Base-by-base conservation (phyloP, 1,284 basidiomycete species). In the Sporisorium exsertum region DNA sequence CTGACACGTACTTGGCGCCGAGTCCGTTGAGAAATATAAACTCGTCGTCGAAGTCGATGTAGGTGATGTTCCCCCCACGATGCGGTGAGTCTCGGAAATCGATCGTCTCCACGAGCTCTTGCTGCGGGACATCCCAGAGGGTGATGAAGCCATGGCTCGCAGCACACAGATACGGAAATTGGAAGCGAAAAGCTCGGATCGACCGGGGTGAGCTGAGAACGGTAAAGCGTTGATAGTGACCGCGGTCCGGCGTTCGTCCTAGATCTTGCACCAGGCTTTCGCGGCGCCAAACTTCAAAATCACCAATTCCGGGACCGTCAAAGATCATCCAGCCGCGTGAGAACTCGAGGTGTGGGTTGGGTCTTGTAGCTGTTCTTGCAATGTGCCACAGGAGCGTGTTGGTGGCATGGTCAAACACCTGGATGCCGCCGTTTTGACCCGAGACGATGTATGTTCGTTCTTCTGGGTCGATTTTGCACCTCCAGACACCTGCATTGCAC, bases 1-100 rank as follows among this genome's bases (percentile, higher is more conserved):
- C 65, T 8, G 72, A 67, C 16, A 82, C 65, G 24, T 63, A 64
- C 53, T 77, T 72, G 27, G 59, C 70, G 10, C 77, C 77, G 9
- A 54, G 20, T 10, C 80, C 80, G 26, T 57, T 64, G 47, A 83
- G 64, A 42, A 80, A 83, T 22, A 79, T 65, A 35, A 72, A 81
- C 12, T 78, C 61, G 52, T 81, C 73, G 58, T 83, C 81, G 68
- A 81, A 81, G 54, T 82, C 81, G 45, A 83, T 74, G 58, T 83
- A 83, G 52, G 63, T 76, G 56, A 83, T 67, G 51, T 81, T 82
- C 47, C 64, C 71, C 9, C 69, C 63, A 13, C 58, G 53, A 29
- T 79, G 72, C 5, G 66, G 51, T 20, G 71, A 72, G 32, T 32
- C 27, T n/a, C 45, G 57, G 12, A 81, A 27, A 40, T 64, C 55